A percentile compares a stretch with the other conserved stretches of the same genome.
These are phyloP conservation scores for Musa beccarii DNA, from an alignment of 176 grass and related monocot species.

Conservation along the genomic window DNA sequence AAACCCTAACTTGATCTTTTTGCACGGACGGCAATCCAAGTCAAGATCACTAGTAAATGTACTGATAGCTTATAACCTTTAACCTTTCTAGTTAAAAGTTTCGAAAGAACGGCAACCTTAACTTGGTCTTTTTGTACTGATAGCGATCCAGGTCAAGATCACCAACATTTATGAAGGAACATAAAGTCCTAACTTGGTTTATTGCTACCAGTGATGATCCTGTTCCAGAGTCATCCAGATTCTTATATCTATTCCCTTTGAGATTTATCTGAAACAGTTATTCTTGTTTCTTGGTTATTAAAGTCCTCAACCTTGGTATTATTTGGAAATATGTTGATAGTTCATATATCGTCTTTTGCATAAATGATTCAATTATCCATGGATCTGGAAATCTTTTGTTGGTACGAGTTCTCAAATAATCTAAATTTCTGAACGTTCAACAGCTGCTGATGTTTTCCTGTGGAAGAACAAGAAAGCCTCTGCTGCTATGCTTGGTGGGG, in stretches of 20 bases:
- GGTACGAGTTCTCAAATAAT: background rate
- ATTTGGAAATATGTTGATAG: too few species aligned
- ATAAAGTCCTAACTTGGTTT: background rate
- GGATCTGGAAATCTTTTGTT: background rate
- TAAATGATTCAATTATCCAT: background rate
- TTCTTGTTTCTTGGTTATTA: too few species aligned
- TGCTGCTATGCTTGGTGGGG: slow-evolving; percentile 41
- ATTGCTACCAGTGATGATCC: background rate
- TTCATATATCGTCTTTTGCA: too few species aligned
- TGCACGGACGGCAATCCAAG: too few species aligned
- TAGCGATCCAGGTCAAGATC: background rate
- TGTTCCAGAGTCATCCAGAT: background rate
- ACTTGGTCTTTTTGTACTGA: background rate
- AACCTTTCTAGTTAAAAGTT: too few species aligned
- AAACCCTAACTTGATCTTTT: too few species aligned
- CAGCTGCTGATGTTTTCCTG: slow-evolving; percentile 77
- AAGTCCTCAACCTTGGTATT: too few species aligned
- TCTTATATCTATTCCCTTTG: too few species aligned
- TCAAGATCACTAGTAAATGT: too few species aligned
- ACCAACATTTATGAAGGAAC: background rate
- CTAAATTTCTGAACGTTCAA: background rate
- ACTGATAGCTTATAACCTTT: too few species aligned
- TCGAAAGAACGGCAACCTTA: too few species aligned
- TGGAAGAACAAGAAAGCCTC: slow-evolving; percentile 83
- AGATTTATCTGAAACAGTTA: too few species aligned